Base-by-base conservation (phyloP, 495 filamentous ascomycete species). In the Aspergillus nidulans region DNA sequence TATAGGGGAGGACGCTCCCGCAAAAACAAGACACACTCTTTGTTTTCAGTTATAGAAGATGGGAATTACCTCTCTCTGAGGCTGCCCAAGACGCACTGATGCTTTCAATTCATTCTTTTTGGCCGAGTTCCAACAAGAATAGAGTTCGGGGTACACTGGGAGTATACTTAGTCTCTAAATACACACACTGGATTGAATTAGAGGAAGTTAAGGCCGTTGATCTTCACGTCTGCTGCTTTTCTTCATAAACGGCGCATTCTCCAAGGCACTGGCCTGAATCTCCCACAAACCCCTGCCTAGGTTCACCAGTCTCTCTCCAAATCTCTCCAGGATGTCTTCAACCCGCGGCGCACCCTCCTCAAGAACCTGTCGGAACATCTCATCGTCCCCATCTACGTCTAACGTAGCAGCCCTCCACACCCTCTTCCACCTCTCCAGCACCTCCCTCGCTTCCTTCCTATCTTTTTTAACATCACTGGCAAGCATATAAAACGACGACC, bases 401-500 rank as follows among this genome's bases (percentile, higher is more conserved):
- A 84, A 80, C 0, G 78, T 83, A 6, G 74, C 70, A 19, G 55
- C 16, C 25, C 60, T 65, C 81, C 81, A 85, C 6, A 44, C 23
- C 18, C 39, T 48, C 53, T 76, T 79, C 73, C 77, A 79, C 16
- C 32, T 45, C 9, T 55, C 40, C 6, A 85, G 58, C 1, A 74
- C 73, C 1, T 48, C 36, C 5, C 55, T 18, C 0, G 77, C 81
- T 6, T 65, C 64, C 12, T 57, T 16, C 48, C 52, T 41, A 15
- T 63, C 39, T 3, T 65, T 65, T 20, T 69, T 62, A 15, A 86
- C 66, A 19, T 77, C 60, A 18, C 62, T 76, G 0, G 80, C 80
- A 30, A 86, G 55, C 58, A 85, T 55, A 58, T 85, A 85, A 59
- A 83, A 85, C 0, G 79, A 82, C 13, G 74, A 77, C 4, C 74